These are phyloP conservation scores for Brassica hybrid DNA, from an alignment of 441 rosid genomes.

Conservation along the genomic window DNA sequence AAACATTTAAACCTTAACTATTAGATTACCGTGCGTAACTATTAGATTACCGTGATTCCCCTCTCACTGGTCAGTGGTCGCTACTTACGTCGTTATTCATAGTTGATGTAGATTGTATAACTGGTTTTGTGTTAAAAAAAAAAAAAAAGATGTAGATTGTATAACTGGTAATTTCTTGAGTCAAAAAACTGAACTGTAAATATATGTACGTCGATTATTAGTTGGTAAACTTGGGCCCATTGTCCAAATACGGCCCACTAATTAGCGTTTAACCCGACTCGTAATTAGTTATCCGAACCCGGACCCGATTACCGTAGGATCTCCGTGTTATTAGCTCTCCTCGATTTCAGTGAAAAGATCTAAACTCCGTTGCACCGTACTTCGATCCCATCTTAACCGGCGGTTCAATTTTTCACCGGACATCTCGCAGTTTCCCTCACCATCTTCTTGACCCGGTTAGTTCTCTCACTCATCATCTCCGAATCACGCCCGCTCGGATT, in stretches of 20 bases:
- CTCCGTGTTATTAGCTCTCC: conserved; percentile 34
- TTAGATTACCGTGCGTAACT: too few relatives aligned
- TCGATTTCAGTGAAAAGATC: conserved; percentile 28
- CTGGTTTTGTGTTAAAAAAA: too few relatives aligned
- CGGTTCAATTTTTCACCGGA: conserved; percentile 20
- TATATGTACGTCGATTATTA: neutral
- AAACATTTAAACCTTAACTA: too few relatives aligned
- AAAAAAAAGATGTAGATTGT: too few relatives aligned
- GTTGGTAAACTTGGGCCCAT: conserved; percentile 11
- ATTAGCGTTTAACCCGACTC: conserved; percentile 7
- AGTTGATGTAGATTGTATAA: neutral
- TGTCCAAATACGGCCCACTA: conserved; percentile 22
- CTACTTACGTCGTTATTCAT: neutral
- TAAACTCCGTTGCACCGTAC: conserved; percentile 34
- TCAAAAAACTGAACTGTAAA: neutral
- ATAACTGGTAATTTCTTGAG: neutral
- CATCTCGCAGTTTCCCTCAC: neutral
- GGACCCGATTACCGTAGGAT: conserved; percentile 20
- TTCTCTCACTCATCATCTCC: conserved; percentile 31
- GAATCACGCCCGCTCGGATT: conserved; percentile 2
- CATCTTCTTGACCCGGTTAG: conserved; percentile 37
- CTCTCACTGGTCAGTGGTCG: too few relatives aligned
- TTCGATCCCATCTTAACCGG: conserved; percentile 33
- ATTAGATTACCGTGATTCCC: too few relatives aligned
- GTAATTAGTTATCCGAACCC: conserved; percentile 25